Conservation (phyloP, 1,284 basidiomycete genomes). For the Takashimella tepidaria region DNA sequence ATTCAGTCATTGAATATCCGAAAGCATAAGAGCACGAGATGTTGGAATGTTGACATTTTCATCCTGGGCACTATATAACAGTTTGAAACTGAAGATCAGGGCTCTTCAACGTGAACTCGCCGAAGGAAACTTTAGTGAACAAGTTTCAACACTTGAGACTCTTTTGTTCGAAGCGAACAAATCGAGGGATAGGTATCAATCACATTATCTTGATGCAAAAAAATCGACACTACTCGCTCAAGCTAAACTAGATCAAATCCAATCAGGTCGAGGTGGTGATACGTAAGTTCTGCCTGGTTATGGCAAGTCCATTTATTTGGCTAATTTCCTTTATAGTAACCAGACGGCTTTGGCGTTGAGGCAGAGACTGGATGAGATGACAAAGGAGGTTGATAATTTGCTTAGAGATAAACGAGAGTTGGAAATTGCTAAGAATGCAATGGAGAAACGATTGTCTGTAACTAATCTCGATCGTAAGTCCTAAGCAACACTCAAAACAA, state of each 20-base stretch:
- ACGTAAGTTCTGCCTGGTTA: conserved; percentile 55
- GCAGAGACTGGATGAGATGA: conserved; percentile 78
- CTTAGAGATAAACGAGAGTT: conserved; percentile 52
- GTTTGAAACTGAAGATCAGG: conserved; percentile 74
- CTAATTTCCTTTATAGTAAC: conserved; percentile 52
- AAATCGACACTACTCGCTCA: conserved; percentile 75
- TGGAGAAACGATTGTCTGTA: conserved; percentile 67
- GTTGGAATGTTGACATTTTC: not conserved
- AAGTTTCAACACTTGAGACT: conserved; percentile 77
- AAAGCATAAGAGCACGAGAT: too few relatives aligned
- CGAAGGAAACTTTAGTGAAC: conserved; percentile 56
- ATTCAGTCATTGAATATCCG: too few relatives aligned
- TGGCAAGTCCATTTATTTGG: not conserved
- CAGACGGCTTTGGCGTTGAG: conserved; percentile 83
- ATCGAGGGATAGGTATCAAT: conserved; percentile 83
- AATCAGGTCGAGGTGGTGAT: conserved; percentile 72
- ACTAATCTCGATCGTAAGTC: conserved; percentile 79
- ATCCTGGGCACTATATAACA: conserved; percentile 14
- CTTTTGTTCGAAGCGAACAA: conserved; percentile 83
- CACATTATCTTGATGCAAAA: conserved; percentile 79
- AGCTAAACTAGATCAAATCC: conserved; percentile 79
- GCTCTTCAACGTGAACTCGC: conserved; percentile 78
- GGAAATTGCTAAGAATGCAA: conserved; percentile 59
- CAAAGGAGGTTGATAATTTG: conserved; percentile 71
- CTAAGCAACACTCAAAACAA: not conserved